phyloP scores from a whole-genome alignment of 805 yeast genomes.

The Nakazawaea molendinolei region DNA sequence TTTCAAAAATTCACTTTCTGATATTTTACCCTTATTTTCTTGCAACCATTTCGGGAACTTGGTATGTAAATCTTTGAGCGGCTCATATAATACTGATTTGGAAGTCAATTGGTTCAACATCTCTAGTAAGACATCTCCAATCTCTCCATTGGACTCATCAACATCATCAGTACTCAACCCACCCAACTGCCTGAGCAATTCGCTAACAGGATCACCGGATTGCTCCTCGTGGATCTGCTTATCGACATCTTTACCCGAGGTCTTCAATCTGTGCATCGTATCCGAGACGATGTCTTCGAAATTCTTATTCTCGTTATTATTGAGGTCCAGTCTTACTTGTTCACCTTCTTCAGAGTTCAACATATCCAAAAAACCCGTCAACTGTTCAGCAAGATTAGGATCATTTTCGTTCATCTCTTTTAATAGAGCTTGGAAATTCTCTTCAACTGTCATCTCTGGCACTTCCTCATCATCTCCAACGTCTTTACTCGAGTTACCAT shows the following conservation, averaged over 20 bases:
- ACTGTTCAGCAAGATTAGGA: conserved; percentile 21
- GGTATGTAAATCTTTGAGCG: conserved; percentile 70
- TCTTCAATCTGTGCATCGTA: conserved; percentile 75
- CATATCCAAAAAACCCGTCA: conserved; percentile 19
- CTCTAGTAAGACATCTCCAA: conserved; percentile 56
- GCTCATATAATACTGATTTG: conserved; percentile 81
- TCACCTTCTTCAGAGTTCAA: conserved; percentile 24
- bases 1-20: conserved; percentile 40
- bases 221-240: conserved; percentile 36
- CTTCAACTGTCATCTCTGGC: conserved; percentile 14
- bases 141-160: conserved; percentile 27
- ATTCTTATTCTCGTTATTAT: conserved; percentile 22
- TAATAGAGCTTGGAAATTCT: conserved; percentile 18
- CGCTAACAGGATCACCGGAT: conserved; percentile 45
- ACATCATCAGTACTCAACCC: conserved; percentile 34
- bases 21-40: conserved; percentile 38
- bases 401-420: conserved; percentile 20
- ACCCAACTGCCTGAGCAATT: conserved; percentile 59
- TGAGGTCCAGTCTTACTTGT: conserved; percentile 14
- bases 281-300: conserved; percentile 74
- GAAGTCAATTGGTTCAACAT: conserved; percentile 79
- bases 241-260: conserved; percentile 67
- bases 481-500: conserved; percentile 14
- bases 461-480: conserved; percentile 16
- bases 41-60: conserved; percentile 70